These are phyloP conservation scores for Linderniella brevidens DNA, from an alignment of 257 asterid species.

Conservation along the genomic window DNA sequence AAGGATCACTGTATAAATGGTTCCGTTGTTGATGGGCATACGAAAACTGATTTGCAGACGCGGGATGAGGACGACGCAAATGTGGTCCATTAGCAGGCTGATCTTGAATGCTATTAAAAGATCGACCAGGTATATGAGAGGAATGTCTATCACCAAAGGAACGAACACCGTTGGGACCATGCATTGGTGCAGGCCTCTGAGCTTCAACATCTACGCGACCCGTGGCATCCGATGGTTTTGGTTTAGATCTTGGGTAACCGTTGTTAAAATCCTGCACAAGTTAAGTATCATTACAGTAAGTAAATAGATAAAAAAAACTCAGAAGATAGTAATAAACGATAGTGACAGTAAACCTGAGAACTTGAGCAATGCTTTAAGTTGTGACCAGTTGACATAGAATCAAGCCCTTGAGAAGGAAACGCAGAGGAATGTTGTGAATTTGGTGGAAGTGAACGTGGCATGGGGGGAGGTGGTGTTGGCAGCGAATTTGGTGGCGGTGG, in stretches of 20 bases:
- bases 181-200: conserved; percentile 29
- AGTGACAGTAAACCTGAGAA: conserved; percentile 36
- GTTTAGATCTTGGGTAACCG: conserved; percentile 22
- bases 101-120: conserved; percentile 20
- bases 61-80: conserved; percentile 79
- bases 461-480: conserved; percentile 1
- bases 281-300: neutral
- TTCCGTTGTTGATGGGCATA: conserved; percentile 52
- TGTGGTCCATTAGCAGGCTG: conserved; percentile 46
- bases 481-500: too few relatives aligned
- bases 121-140: conserved; percentile 26
- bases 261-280: conserved; percentile 21
- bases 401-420: conserved; percentile 21
- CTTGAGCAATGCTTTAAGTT: conserved; percentile 22
- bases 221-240: conserved; percentile 16
- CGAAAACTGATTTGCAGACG: conserved; percentile 78
- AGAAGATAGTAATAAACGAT: neutral
- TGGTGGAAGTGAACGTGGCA: conserved; percentile 19
- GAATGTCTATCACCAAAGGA: conserved; percentile 26
- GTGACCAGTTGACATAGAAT: conserved; percentile 19
- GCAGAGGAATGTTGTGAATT: conserved; percentile 17
- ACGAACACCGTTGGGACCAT: conserved; percentile 19
- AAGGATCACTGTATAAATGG: conserved; percentile 39
- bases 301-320: neutral
- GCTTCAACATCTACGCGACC: conserved; percentile 29